Evolutionary conservation across 306 rosid genomes (phyloP), one percentile per base, ranked within the genome.

Genomic region (Acacia confusa): DNA sequence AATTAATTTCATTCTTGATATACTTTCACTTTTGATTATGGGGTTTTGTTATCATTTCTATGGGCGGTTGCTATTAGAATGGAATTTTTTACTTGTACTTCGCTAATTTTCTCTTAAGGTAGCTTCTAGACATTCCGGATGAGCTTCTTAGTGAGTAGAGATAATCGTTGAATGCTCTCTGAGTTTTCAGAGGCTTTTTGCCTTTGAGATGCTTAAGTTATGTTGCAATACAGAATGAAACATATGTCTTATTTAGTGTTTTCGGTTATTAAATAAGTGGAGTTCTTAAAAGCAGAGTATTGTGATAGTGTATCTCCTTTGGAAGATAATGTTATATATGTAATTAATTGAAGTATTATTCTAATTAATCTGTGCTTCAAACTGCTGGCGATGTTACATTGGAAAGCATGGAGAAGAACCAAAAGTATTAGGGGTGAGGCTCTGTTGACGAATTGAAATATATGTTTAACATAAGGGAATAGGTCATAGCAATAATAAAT

Each of bases 361-460:
- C 74, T 41, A 36, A 75, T 68, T 40, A 48, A 2, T 47, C 50
- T 75, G 15, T 41, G 74, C 70, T 41, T 34, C 64, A 40, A 80
- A 71, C 65, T 52, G 72, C 65, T 78, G 50, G 41, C 61, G 44
- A 73, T 38, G 60, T 81, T 72, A 74, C 53, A 69, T 44, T 61
- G 74, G 73, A 27, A 61, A 50, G 70, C 71, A 27, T 44, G 55
- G 72, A 68, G 25, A 60, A 55, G 48, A 66, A 40, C 24, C 9
- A 47, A 52, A 63, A 40, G 45, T 50, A 41, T 32, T 63, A 40
- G 81, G 53, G 78, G 48, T 50, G 64, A 24, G 40, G 66, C 68
- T 76, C 78, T 57, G 50, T 79, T n/a, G 64, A 79, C 69, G 32
- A 75, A 64, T 60, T 74, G 74, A 36, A 63, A 38, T 78, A 27